A percentile compares a stretch with the other conserved stretches of the same genome.
Evolutionary conservation across 139 green algal species (phyloP).

Genomic region (Coelastrella sp.): DNA sequence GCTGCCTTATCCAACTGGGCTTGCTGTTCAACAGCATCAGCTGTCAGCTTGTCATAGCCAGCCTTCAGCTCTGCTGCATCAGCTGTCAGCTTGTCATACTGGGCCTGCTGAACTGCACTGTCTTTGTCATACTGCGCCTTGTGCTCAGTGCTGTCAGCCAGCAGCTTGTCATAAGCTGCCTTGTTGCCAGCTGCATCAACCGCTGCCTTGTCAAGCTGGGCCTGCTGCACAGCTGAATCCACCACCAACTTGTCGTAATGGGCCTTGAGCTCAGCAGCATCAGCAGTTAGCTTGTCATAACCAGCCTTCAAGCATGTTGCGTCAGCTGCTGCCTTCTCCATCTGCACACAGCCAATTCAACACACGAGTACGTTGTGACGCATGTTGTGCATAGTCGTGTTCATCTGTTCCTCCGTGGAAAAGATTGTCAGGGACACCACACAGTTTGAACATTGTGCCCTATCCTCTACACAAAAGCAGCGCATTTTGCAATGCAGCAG

Average conservation of each 20-base stretch:
- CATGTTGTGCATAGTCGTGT: not conserved
- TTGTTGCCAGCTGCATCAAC: slow-evolving; percentile 33
- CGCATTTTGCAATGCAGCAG: too few species aligned
- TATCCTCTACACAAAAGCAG: too few species aligned
- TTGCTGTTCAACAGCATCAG: slow-evolving; percentile 17
- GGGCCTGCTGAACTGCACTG: slow-evolving; percentile 32
- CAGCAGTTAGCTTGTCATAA: slow-evolving; percentile 41
- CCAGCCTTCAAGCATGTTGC: slow-evolving; percentile 35
- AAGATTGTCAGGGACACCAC: too few species aligned
- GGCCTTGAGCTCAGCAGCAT: slow-evolving; percentile 43
- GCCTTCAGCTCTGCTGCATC: slow-evolving; percentile 43
- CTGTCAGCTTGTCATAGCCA: slow-evolving; percentile 37
- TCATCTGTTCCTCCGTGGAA: too few species aligned
- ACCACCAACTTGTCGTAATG: slow-evolving; percentile 35
- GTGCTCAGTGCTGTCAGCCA: slow-evolving; percentile 13
- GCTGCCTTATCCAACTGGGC: slow-evolving; percentile 12
- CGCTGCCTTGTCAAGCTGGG: not conserved
- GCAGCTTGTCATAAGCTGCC: slow-evolving; percentile 42
- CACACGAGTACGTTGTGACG: too few species aligned
- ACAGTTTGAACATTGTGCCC: too few species aligned
- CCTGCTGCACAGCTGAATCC: slow-evolving; percentile 29
- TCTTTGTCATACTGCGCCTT: slow-evolving; percentile 41
- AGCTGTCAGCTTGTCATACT: slow-evolving; percentile 19
- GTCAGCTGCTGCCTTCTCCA: slow-evolving; percentile 36
- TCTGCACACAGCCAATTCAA: not conserved